These are phyloP conservation scores for Cymbidium sinense DNA, from an alignment of 106 monocot genomes.

Conservation along the genomic window DNA sequence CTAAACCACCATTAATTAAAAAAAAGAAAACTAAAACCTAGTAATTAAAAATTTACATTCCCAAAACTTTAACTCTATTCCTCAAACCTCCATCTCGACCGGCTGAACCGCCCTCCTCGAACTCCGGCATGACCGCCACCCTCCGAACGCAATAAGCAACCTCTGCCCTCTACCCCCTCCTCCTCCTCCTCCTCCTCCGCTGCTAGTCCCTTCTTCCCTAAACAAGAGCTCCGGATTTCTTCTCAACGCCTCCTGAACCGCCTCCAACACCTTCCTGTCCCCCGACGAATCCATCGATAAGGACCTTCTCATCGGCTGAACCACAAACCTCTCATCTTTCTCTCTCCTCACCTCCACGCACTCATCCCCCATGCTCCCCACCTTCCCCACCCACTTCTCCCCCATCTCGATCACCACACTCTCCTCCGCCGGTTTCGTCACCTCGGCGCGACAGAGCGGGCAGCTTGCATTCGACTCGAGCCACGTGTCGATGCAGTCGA, in stretches of 20 bases:
- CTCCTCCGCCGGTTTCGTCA: neutral
- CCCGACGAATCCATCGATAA: constrained; percentile 62
- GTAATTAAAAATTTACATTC: neutral
- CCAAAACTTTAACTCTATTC: neutral
- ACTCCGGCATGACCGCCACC: constrained; percentile 2
- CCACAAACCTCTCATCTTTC: constrained; percentile 32
- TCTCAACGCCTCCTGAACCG: constrained; percentile 38
- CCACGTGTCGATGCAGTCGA: constrained; percentile 29
- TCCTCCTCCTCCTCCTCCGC: no score
- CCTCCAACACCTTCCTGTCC: constrained; percentile 34
- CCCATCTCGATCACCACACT: constrained; percentile 19
- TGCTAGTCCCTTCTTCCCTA: constrained; percentile 3
- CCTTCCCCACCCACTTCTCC: constrained; percentile 3
- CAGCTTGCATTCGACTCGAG: constrained; percentile 14
- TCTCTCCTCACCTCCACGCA: constrained; percentile 22
- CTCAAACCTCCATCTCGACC: constrained; percentile 5
- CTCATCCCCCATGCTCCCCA: constrained; percentile 63
- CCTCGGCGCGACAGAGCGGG: constrained; percentile 19
- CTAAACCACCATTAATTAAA: no score
- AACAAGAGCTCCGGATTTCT: constrained; percentile 10
- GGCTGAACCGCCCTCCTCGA: constrained; percentile 1
- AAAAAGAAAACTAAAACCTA: no score
- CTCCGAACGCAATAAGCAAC: constrained; percentile 38
- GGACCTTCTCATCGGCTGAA: constrained; percentile 62
- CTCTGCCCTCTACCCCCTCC: constrained; percentile 11